Evolutionary conservation across 345 rosid species (phyloP).

Genomic region (Lumnitzera littorea): DNA sequence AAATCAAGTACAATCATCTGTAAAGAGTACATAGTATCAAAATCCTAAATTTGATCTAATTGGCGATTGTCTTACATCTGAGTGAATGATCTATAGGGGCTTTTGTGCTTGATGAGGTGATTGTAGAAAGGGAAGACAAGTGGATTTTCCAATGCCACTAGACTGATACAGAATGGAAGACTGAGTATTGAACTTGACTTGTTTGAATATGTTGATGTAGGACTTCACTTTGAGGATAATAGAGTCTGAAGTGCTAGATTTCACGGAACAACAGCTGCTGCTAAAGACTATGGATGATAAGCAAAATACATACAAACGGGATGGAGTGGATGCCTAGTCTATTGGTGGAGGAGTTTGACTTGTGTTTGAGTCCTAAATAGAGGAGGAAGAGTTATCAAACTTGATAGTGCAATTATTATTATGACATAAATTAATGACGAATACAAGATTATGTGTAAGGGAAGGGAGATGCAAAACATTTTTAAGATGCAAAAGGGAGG

Average conservation of each 20-base stretch:
- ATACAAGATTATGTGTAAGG: too few species aligned
- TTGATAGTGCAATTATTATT: background rate
- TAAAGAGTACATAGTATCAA: background rate
- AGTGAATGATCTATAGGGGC: background rate
- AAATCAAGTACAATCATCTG: conserved; percentile 5
- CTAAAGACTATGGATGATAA: background rate
- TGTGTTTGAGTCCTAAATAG: background rate
- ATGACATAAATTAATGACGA: background rate
- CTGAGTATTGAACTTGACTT: background rate
- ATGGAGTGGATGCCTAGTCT: background rate
- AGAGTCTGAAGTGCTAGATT: background rate
- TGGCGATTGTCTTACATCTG: conserved; percentile 2
- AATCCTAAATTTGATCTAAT: background rate
- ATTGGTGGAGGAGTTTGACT: background rate
- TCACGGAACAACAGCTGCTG: too few species aligned
- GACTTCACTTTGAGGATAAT: background rate
- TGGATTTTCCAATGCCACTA: background rate
- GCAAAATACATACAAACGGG: background rate
- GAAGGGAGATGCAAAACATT: background rate
- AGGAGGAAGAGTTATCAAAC: background rate
- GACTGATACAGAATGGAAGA: background rate
- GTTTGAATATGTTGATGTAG: background rate
- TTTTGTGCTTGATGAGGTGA: background rate
- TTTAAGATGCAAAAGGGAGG: too few species aligned
- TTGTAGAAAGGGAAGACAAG: background rate